Evolutionary conservation across 495 filamentous ascomycete species (phyloP), one percentile per base, ranked within the genome.

Genomic region (Penicillium canescens): DNA sequence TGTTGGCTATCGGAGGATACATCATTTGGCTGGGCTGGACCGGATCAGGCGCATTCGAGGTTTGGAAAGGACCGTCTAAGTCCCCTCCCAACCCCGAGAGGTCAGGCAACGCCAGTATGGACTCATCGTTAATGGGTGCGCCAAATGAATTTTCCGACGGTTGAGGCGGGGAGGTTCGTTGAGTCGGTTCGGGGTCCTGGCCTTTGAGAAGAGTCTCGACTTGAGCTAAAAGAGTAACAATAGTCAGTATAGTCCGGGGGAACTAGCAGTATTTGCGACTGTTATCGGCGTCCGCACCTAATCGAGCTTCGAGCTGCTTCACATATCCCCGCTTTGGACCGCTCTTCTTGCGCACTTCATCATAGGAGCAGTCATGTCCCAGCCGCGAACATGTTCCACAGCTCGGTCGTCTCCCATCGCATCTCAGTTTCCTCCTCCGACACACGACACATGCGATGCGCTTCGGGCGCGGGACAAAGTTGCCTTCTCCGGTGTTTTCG

Each of bases 281-380:
- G 42, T 10, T n/a, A 33, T 26, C 23, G 38, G 24, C 2, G 11
- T 35, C 61, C 74, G 67, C 79, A 97, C 93, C 91, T 63, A 99
- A 73, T 62, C 95, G 83, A 53, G 95, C 93, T 74, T 98, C 95
- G 66, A 99, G 68, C 47, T 92, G 91, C 78, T 98, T 99, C 52
- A 99, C 95, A 71, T 99, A 98, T 55, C 94, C 94, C 66, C 95
- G 82, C 76, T 98, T 99, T 4, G 94, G 94, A 8, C 94, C 94
- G 70, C 94, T 98, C 80, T 99, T 99, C 74, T 91, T 90, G 66
- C 94, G 84, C 45, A 92, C 87, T 73, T 99, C 94, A 73, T 98
- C 94, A 64, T 97, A 99, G 11, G 89, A 84, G 76, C 94, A 99
- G 50, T 86, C 85, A 73, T 99, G 94, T 35, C 89, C 86, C 48